A percentile compares a stretch with the other conserved stretches of the same genome.
phyloP scores from a whole-genome alignment of 768 basidiomycete genomes.

The Chalciporus piperatus region DNA sequence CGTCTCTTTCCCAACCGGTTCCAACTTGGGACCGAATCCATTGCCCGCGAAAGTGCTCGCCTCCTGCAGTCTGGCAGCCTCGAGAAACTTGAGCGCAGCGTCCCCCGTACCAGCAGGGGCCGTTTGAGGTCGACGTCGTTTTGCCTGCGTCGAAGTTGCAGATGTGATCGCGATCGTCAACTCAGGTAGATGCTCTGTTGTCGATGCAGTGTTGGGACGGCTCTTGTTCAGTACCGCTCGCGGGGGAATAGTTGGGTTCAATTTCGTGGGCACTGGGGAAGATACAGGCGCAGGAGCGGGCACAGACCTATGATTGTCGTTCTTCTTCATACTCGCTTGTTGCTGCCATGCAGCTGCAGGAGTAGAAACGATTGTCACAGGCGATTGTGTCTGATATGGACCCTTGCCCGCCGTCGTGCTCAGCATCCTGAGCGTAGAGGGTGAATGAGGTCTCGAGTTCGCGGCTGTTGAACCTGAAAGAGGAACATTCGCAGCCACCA shows the following conservation, averaged over 20 bases:
- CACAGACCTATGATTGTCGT: background rate
- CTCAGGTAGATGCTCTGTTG: background rate
- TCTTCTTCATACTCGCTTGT: background rate
- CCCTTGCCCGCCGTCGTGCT: background rate
- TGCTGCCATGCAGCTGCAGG: background rate
- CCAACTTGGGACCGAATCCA: no score
- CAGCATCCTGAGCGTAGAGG: background rate
- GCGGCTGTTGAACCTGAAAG: background rate
- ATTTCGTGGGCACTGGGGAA: background rate
- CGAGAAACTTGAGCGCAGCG: conserved; percentile 12
- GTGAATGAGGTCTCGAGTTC: background rate
- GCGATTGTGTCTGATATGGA: background rate
- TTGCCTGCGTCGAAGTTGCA: background rate
- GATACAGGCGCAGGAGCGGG: background rate
- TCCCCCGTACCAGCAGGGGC: conserved; percentile 18
- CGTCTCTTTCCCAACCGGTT: background rate
- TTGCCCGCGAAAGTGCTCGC: background rate
- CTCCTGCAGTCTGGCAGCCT: background rate
- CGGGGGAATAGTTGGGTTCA: background rate
- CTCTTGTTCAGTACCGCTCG: background rate
- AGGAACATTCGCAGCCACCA: background rate
- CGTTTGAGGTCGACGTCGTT: conserved; percentile 24
- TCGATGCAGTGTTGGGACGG: background rate
- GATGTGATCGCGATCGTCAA: background rate
- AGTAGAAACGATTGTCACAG: conserved; percentile 2